A percentile compares a stretch with the other conserved stretches of the same genome.
Conservation (phyloP, 1,284 basidiomycete genomes). For the Leccinum insolens region DNA sequence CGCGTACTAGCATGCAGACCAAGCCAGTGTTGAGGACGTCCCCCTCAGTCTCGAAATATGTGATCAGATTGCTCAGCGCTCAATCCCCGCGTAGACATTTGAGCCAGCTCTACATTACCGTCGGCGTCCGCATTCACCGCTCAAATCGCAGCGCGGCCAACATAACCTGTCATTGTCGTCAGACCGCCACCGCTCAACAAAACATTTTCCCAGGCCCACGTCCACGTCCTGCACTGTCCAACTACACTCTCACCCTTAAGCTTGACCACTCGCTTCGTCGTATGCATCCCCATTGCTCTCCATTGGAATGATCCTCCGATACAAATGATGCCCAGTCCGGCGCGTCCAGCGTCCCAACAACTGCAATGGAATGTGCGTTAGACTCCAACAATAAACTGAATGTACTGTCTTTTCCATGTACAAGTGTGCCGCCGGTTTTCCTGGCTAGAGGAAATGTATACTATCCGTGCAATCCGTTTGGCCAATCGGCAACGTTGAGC, state of each 20-base stretch:
- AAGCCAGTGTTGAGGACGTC: too few relatives aligned
- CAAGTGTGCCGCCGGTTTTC: slow-evolving; percentile 67
- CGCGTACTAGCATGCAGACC: too few relatives aligned
- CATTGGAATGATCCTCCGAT: slow-evolving; percentile 67
- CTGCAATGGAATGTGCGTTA: slow-evolving; percentile 38
- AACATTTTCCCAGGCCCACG: slow-evolving; percentile 34
- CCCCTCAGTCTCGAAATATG: too few relatives aligned
- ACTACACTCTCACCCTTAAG: slow-evolving; percentile 26
- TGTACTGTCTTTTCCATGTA: slow-evolving; percentile 71
- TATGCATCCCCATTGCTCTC: slow-evolving; percentile 69
- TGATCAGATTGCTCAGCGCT: too few relatives aligned
- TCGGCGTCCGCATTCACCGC: neutral
- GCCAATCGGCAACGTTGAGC: slow-evolving; percentile 4
- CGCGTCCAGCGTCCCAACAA: slow-evolving; percentile 70
- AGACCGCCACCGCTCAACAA: slow-evolving; percentile 40
- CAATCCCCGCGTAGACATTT: too few relatives aligned
- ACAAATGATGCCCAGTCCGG: slow-evolving; percentile 72
- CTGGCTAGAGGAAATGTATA: slow-evolving; percentile 61
- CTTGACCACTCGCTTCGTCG: slow-evolving; percentile 50
- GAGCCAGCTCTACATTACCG: neutral
- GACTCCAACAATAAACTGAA: slow-evolving; percentile 2
- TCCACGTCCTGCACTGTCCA: slow-evolving; percentile 43
- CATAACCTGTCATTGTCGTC: slow-evolving; percentile 24
- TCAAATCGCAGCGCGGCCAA: slow-evolving; percentile 27
- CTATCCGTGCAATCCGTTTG: slow-evolving; percentile 52